Base-by-base conservation (phyloP, 495 filamentous ascomycete species). In the Neurospora sublineolata region DNA sequence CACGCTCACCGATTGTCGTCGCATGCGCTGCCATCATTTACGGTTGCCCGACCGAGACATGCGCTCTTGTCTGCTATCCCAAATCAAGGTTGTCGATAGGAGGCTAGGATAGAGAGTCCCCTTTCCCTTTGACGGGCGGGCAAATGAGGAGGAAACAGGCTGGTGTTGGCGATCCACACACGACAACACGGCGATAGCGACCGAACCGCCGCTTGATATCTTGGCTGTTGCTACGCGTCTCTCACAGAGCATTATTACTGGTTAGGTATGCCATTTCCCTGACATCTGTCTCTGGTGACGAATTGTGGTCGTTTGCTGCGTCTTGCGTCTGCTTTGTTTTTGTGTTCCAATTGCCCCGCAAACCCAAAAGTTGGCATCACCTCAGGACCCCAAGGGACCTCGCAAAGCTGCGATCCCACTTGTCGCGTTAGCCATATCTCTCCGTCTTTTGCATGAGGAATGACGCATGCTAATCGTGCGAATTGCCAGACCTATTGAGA, bases 21-120 rank as follows among this genome's bases (percentile, higher is more conserved):
- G 72, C 71, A 75, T 76, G 70, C 71, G 67, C 46, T 60, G 69
- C 70, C 72, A 73, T 67, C 58, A 23, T 52, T 71, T 70, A 69
- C 76, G 60, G 41, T 67, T 42, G 73, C 20, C 60, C 60, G 69
- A 74, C 67, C 70, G 75, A 76, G 79, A 79, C 72, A 81, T 81
- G 79, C 72, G 74, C 78, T 70, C 74, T 76, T 71, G 76, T 74
- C 72, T 69, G 37, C 44, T 68, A 70, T 72, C 42, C 75, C 58
- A 74, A 69, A 71, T 72, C 71, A 75, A 75, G 77, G 78, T 77
- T 71, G 74, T 73, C 73, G 71, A 60, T 74, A 33, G 74, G 78
- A 80, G 79, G 72, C 71, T 69, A 75, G 79, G 72, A 76, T 72
- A 75, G 75, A 76, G 41, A 68, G 27, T 60, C 52, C 52, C 52